A percentile compares a stretch with the other conserved stretches of the same genome.
Conservation (phyloP, 441 rosid species). For the Syzygium syzygioides region DNA sequence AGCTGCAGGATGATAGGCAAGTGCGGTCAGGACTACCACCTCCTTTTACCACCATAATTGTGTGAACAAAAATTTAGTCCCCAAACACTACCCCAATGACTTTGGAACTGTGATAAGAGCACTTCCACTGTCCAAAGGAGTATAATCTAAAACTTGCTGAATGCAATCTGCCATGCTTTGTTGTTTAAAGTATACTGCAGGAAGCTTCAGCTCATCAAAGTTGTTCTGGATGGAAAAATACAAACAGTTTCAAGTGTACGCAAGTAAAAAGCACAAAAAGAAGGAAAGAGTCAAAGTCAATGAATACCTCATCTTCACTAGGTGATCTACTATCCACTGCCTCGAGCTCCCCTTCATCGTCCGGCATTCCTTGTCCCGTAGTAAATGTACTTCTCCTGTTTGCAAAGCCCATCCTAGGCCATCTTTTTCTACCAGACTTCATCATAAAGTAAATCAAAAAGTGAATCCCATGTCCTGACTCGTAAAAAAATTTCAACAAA, state of each 20-base stretch:
- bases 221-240: constrained; percentile 30
- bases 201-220: constrained; percentile 24
- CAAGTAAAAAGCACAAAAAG: background rate
- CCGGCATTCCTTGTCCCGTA: constrained; percentile 28
- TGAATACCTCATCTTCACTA: constrained; percentile 56
- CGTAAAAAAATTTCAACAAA: background rate
- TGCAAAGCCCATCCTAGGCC: constrained; percentile 21
- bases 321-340: constrained; percentile 46
- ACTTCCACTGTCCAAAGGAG: constrained; percentile 36
- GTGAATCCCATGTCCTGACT: constrained; percentile 1
- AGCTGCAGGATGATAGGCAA: constrained; percentile 28
- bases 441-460: constrained; percentile 17
- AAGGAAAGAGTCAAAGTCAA: constrained; percentile 2
- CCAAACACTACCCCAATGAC: constrained; percentile 42
- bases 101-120: constrained; percentile 28
- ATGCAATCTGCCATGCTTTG: constrained; percentile 65
- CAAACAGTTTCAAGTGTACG: constrained; percentile 2
- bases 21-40: background rate
- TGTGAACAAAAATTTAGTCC: constrained; percentile 2
- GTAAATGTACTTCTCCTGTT: constrained; percentile 26
- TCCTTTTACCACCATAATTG: background rate
- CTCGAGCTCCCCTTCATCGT: constrained; percentile 43
- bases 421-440: constrained; percentile 38
- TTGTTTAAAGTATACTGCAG: constrained; percentile 36
- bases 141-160: constrained; percentile 64